Base-by-base conservation (phyloP, 805 yeast genomes). In the Isabelozyma rhagii region DNA sequence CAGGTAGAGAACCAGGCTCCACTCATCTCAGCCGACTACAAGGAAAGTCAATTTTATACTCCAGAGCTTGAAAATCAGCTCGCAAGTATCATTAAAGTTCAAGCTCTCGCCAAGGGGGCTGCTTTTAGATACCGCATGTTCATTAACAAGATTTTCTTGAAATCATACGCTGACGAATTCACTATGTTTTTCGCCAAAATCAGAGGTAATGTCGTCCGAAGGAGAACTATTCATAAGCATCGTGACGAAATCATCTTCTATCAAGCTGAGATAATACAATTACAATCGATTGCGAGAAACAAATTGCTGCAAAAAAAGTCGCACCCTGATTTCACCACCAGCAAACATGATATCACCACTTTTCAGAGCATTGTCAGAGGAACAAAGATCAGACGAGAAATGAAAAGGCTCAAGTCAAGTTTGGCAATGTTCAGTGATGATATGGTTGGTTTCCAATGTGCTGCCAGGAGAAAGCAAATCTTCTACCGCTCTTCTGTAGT, bases 51-150 rank as follows among this genome's bases (percentile, higher is more conserved):
- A 4, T 54, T 45, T 43, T 58, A 58, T 54, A 58, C 54, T 42
- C 60, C 58, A 10, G 63, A 55, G 31, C 18, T 55, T 29, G 57
- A 59, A 28, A 28, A 46, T 6, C 52, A 53, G 42, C 27, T 55
- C 7, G 42, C 45, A 3, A 60, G 67, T 47, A 77, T 85, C 39
- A 67, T 77, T 39, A 71, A 68, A 48, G 68, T 91, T 14, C 97
- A 91, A 63, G 81, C 94, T 0, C 67, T 83, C 21, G 78, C 88
- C 14, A 73, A 89, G 55, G 96, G 94, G 15, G 83, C 88, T 0
- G 72, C 82, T 40, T 69, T 80, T 48, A 76, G 97, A 47, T 87
- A 84, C 61, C 68, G 70, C 17, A 71, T 84, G 69, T 83, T 82
- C 62, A 85, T 87, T 36, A 79, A 80, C 55, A 76, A 75, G 50